Evolutionary conservation across 768 basidiomycete species (phyloP), one percentile per base, ranked within the genome.

Genomic region (Suillus decipiens): DNA sequence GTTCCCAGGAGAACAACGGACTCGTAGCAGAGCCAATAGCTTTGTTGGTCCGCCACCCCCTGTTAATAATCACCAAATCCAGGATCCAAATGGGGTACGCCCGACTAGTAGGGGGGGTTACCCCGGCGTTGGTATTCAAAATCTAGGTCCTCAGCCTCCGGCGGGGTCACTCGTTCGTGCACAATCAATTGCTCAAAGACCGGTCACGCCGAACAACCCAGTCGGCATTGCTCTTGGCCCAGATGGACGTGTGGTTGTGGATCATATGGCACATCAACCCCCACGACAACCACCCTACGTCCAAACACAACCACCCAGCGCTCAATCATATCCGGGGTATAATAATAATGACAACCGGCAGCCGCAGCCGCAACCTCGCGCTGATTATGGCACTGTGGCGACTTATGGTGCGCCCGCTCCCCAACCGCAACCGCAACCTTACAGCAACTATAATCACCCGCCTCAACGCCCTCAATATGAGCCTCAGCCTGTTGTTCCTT

Each of bases 191-290:
- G 79, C 69, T 66, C 78, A 69, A 34, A 75, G 78, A 45, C 84
- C 89, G 1, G 81, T 88, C n/a, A 80, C 89, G 15, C 92, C 89
- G 62, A 89, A 89, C 36, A 93, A 90, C 63, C 80, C 81, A n/a
- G 82, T 93, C 4, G 94, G 95, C 3, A 96, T 96, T 64, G 83
- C 86, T 2, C 79, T 96, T 3, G 94, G 93, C 66, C 87, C 89
- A 0, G 85, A 80, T 63, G 95, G 95, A 9, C 83, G 88, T 15
- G 95, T 96, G 6, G 79, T 89, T 41, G 86, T 89, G 64, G 95
- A 96, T 74, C 82, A 85, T 45, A 87, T 95, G 86, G 89, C 89
- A 15, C 67, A 84, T 84, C 64, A 79, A 75, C 62, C 69, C 0
- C 41, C 39, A 1, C 70, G 64, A 34, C 70, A 69, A 47, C 67